Conservation (phyloP, 768 basidiomycete genomes). For the Bullera alba region DNA sequence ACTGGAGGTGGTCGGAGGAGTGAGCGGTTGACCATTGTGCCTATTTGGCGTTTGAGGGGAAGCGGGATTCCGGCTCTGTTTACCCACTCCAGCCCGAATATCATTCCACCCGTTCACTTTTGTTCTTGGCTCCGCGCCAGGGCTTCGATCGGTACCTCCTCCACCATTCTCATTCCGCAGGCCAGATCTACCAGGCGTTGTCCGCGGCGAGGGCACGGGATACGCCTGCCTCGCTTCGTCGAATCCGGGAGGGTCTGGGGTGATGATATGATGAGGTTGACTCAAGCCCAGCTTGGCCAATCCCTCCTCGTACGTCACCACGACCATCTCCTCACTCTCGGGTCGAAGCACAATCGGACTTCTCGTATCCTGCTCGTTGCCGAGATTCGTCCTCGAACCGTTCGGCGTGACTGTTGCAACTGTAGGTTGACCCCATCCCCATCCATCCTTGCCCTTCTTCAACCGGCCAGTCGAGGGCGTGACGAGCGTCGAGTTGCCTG, state of each 20-base stretch:
- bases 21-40: too few relatives aligned
- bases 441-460: not conserved
- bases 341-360: not conserved
- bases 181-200: not conserved
- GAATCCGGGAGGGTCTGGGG: not conserved
- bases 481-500: not conserved
- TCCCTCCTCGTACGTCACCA: slow-evolving; percentile 23
- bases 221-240: not conserved
- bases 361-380: not conserved
- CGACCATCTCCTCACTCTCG: slow-evolving; percentile 7
- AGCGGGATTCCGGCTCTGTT: not conserved
- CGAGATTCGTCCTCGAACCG: too few relatives aligned
- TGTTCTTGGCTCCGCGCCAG: not conserved
- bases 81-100: not conserved
- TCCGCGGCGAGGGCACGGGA: not conserved
- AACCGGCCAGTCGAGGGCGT: not conserved
- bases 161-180: too few relatives aligned
- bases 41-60: too few relatives aligned
- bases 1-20: too few relatives aligned
- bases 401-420: too few relatives aligned
- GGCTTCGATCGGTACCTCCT: not conserved
- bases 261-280: not conserved
- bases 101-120: not conserved
- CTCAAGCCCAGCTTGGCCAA: slow-evolving; percentile 10
- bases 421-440: too few relatives aligned